Evolutionary conservation across 148 eudicot genomes (phyloP), one percentile per base, ranked within the genome.

Genomic region (Cornus florida): DNA sequence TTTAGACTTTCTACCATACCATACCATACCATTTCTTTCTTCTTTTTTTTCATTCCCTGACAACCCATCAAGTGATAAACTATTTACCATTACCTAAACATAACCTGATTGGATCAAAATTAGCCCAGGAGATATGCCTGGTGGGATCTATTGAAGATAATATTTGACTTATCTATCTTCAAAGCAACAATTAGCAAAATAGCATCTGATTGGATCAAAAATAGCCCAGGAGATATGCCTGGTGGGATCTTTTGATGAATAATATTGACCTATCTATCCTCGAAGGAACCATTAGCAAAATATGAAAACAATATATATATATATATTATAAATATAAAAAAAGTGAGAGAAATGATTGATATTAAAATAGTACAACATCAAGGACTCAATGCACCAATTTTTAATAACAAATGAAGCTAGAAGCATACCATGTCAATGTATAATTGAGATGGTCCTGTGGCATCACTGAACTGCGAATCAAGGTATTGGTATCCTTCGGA

Each of bases 361-460:
- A 62, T 62, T 1, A 53, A 53, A 10, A 68, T 43, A 24, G 12
- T 22, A 67, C 22, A 9, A 24, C 38, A 24, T 13, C n/a, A 50
- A 17, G 7, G 20, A 20, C 53, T 48, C 0, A 1, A 24, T 22
- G 20, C n/a, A 50, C 62, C 22, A 22, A 71, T 48, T 46, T n/a
- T 24, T 1, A 43, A 69, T 59, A 28, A 23, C 22, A 38, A 71
- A 50, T 83, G 64, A 78, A 69, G 64, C 41, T 83, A 76, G 48
- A 75, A 71, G 41, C 85, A 65, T 93, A 90, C 97, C 97, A 93
- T 65, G 99, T 92, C 66, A 96, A 48, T 79, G 85, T 87, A 84
- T 93, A 93, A 76, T 96, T 93, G 62, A 96, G 88, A 89, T 96
- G 99, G 86, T 93, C 98, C 76, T 92, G 99, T 16, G 99, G 99